Base-by-base conservation (phyloP, 2,329 filamentous ascomycete species). In the Aspergillus amoenus region DNA sequence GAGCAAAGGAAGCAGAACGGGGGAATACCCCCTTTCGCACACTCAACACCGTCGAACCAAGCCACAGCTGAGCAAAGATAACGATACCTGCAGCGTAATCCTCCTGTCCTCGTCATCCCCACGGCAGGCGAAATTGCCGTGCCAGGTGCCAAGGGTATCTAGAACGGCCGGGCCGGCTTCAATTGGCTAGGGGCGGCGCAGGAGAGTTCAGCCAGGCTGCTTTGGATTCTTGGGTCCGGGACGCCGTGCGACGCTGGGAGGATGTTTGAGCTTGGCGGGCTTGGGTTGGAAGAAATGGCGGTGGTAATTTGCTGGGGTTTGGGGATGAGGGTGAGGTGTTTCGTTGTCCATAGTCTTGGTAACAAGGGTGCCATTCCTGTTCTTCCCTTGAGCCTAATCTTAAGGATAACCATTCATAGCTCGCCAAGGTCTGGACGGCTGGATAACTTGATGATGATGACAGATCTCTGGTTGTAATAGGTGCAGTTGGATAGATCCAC, bases 341-440 rank as follows among this genome's bases (percentile, higher is more conserved):
- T 4, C 27, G 3, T 11, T 30, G 8, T 30, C 27, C 27, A 30
- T 3, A 4, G 4, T 32, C 21, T n/a, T 49, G 24, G 22, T 11
- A 22, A 8, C 27, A 8, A 21, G 49, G 41, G 37, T 40, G n/a
- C 2, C 32, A n/a, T 39, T 53, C 50, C 45, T 44, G 37, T 46
- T 40, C 37, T 50, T 54, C 56, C 56, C 50, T 58, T 58, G 56
- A 58, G 56, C 56, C 56, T 58, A 58, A 54, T 50, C 40, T 22
- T 6, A 18, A 30, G 8, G 9, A 30, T 4, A 30, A 30, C 27
- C 27, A 30, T 9, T 30, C 27, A 30, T 8, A 30, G 27, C 27
- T 9, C 9, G 27, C 27, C 27, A 30, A 42, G 5, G 18, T 30
- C 34, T 27, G 46, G 18, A 39, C 17, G 30, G 30, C 27, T 34